These are phyloP conservation scores for Malassezia globosa DNA, from an alignment of 1,284 basidiomycete genomes.

Conservation along the genomic window DNA sequence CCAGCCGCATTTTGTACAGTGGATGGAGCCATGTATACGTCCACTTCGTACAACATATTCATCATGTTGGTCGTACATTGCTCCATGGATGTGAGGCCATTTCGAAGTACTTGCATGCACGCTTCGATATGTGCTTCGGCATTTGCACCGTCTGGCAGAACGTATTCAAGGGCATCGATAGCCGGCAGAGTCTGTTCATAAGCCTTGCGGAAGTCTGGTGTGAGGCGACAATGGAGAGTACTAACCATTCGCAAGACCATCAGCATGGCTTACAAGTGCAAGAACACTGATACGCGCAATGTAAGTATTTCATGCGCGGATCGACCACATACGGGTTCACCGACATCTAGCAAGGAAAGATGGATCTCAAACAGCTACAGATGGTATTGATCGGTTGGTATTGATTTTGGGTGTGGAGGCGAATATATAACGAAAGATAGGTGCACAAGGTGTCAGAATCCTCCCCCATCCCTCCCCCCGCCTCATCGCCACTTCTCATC, in stretches of 20 bases:
- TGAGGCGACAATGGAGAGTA: not conserved
- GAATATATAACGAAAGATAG: too few species aligned
- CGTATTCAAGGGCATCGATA: conserved; percentile 2
- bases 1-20: conserved; percentile 1
- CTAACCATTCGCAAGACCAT: conserved; percentile 13
- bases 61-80: conserved; percentile 16
- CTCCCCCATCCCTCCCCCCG: too few species aligned
- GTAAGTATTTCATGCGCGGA: conserved; percentile 7
- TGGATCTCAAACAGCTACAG: not conserved
- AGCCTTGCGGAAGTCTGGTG: conserved; percentile 5
- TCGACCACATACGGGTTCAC: conserved; percentile 19
- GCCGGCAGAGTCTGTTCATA: conserved; percentile 10
- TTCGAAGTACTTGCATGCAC: conserved; percentile 9
- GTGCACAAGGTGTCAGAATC: too few species aligned
- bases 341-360: not conserved
- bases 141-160: not conserved
- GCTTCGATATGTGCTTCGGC: conserved; percentile 7
- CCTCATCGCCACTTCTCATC: too few species aligned
- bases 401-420: too few species aligned
- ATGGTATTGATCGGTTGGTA: too few species aligned
- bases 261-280: conserved; percentile 13
- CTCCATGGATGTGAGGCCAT: conserved; percentile 17
- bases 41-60: conserved; percentile 27
- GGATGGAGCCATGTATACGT: conserved; percentile 21
- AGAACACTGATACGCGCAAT: conserved; percentile 9